Conservation (phyloP, 2,329 filamentous ascomycete species). For the Microdochium paspali region DNA sequence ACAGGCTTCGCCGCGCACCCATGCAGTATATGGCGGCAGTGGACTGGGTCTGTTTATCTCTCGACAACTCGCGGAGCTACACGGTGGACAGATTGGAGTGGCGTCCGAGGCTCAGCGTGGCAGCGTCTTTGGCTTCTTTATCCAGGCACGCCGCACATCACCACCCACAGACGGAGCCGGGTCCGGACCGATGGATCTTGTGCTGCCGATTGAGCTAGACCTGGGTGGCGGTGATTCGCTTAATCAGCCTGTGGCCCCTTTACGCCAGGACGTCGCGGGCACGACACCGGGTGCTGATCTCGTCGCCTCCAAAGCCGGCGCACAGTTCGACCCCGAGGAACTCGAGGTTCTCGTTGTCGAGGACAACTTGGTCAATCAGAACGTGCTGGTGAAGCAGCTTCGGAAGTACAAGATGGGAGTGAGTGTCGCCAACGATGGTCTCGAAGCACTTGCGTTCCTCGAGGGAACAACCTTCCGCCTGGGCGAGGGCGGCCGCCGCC, state of each 20-base stretch:
- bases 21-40: constrained; percentile 53
- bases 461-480: constrained; percentile 19
- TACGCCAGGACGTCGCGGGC: constrained; percentile 14
- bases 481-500: constrained; percentile 6
- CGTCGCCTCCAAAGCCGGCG: constrained; percentile 8
- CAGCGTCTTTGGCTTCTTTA: constrained; percentile 54
- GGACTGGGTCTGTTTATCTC: constrained; percentile 58
- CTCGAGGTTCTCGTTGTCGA: constrained; percentile 54
- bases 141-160: constrained; percentile 40
- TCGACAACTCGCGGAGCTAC: constrained; percentile 51
- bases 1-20: constrained; percentile 41
- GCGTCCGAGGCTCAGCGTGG: constrained; percentile 47
- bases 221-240: constrained; percentile 7
- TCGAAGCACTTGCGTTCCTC: constrained; percentile 40
- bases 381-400: constrained; percentile 55
- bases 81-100: constrained; percentile 57
- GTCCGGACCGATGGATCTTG: constrained; percentile 1
- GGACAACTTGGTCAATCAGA: constrained; percentile 60
- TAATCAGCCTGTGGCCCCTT: constrained; percentile 8
- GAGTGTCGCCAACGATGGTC: constrained; percentile 52
- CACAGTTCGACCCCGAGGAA: constrained; percentile 30
- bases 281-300: constrained; percentile 9
- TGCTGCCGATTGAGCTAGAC: constrained; percentile 8
- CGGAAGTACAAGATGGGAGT: constrained; percentile 48
- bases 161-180: constrained; percentile 2